Evolutionary conservation across 495 filamentous ascomycete genomes (phyloP), one percentile per base, ranked within the genome.

Genomic region (Penicillium canariense): DNA sequence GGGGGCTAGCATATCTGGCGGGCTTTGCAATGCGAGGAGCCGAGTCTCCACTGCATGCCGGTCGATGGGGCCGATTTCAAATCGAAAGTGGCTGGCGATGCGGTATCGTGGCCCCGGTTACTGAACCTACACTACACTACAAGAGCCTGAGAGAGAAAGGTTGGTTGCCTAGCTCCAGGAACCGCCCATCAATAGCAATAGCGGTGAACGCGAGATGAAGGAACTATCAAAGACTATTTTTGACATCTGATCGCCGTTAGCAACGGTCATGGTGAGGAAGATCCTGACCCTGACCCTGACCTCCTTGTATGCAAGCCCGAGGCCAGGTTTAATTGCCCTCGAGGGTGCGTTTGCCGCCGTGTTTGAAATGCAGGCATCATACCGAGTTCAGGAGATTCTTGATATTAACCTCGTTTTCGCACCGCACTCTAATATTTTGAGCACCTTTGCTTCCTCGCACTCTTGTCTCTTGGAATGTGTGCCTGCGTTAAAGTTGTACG

Each of bases 11-110:
- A 58, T 57, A 54, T 49, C 55, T 61, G 10, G 39, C 30, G 27
- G 42, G 5, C 52, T 48, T 59, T 62, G 52, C 56, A 23, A 56
- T 52, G 15, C 44, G 28, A 49, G 43, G 55, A 40, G 35, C 1
- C n/a, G 7, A n/a, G 22, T 23, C 35, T 25, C 32, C 22, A 54
- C 20, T 44, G 12, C 52, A 60, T 63, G 22, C 60, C 56, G 51
- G 25, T 23, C 28, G 34, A 14, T n/a, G 22, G 14, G 28, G 10
- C 43, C 25, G 14, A 20, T 12, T 46, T 46, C 25, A 28, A 46
- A 30, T 30, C 43, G 43, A 30, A 25, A 23, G n/a, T 25, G 11
- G 11, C 11, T 25, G 22, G 10, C 38, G 20, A 40, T 40, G 38
- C 4, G 38, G 1, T n/a, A 42, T 25, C 20, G 20, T 42, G 38